Conservation (phyloP, 139 green algal genomes). For the Trebouxia sp. region DNA sequence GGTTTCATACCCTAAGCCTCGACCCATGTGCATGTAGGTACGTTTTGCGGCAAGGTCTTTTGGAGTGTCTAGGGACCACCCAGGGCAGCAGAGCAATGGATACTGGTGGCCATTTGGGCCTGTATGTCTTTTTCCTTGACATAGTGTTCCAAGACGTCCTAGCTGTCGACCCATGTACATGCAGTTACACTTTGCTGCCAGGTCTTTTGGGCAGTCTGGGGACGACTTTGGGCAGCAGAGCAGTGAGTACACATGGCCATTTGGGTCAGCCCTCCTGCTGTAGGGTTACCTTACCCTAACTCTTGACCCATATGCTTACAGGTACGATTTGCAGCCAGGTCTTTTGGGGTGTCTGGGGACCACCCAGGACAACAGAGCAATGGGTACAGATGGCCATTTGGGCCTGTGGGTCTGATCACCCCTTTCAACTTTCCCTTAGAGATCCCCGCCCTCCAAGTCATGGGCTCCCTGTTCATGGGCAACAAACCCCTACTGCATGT, state of each 20-base stretch:
- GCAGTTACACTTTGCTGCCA: slow-evolving; percentile 91
- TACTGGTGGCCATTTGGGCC: too few relatives aligned
- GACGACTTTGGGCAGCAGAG: slow-evolving; percentile 89
- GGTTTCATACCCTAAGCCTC: background rate
- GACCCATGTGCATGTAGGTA: slow-evolving; percentile 57
- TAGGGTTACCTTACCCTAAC: background rate
- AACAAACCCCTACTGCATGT: slow-evolving; percentile 95
- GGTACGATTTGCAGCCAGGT: slow-evolving; percentile 89
- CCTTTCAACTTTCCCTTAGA: slow-evolving; percentile 99
- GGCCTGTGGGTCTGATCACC: slow-evolving; percentile 89
- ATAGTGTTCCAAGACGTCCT: too few relatives aligned
- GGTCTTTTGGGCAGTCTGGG: slow-evolving; percentile 82
- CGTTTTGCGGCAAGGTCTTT: slow-evolving; percentile 87
- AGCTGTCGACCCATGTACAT: too few relatives aligned
- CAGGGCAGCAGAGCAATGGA: too few relatives aligned
- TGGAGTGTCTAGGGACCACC: too few relatives aligned
- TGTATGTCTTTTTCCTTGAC: too few relatives aligned
- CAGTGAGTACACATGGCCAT: slow-evolving; percentile 86
- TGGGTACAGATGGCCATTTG: slow-evolving; percentile 90
- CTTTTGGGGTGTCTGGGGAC: slow-evolving; percentile 87
- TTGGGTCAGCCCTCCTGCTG: too few relatives aligned
- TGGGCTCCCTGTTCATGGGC: slow-evolving; percentile 98
- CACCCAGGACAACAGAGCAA: slow-evolving; percentile 85
- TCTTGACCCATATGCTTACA: slow-evolving; percentile 35
- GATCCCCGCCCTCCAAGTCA: slow-evolving; percentile 96